Percentiles rank a stretch among this genome's conserved stretches.
Conservation (phyloP, 2,329 filamentous ascomycete genomes). For the Rutstroemia sp. region DNA sequence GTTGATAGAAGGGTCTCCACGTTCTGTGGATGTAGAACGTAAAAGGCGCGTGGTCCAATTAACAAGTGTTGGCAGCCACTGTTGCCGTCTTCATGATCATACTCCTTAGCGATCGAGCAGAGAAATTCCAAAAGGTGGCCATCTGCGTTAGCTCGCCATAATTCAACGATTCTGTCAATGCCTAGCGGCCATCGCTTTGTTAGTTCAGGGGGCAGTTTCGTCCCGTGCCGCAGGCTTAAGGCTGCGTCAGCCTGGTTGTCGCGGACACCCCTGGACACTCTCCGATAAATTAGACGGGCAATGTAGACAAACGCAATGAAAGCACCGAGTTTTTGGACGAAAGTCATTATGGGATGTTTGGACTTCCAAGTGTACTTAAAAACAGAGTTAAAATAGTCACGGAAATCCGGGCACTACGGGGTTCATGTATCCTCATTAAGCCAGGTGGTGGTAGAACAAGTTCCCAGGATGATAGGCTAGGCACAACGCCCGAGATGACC, state of each 20-base stretch:
- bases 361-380: background rate
- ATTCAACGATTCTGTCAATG: background rate
- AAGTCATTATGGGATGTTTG: background rate
- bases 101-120: background rate
- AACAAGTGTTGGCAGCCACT: background rate
- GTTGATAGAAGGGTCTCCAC: background rate
- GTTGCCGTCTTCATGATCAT: background rate
- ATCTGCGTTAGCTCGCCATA: background rate
- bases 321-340: background rate
- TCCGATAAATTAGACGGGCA: background rate
- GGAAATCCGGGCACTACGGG: too few species aligned
- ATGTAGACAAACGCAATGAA: background rate
- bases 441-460: too few species aligned
- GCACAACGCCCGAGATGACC: too few species aligned
- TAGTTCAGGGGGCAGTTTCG: background rate
- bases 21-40: background rate
- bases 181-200: background rate
- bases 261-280: background rate
- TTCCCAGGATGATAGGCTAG: too few species aligned
- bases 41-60: background rate
- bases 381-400: background rate
- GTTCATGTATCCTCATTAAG: too few species aligned
- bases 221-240: background rate
- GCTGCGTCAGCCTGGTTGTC: background rate
- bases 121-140: background rate